Evolutionary conservation across 2,329 filamentous ascomycete genomes (phyloP).

Genomic region (Alternaria tenuissima): DNA sequence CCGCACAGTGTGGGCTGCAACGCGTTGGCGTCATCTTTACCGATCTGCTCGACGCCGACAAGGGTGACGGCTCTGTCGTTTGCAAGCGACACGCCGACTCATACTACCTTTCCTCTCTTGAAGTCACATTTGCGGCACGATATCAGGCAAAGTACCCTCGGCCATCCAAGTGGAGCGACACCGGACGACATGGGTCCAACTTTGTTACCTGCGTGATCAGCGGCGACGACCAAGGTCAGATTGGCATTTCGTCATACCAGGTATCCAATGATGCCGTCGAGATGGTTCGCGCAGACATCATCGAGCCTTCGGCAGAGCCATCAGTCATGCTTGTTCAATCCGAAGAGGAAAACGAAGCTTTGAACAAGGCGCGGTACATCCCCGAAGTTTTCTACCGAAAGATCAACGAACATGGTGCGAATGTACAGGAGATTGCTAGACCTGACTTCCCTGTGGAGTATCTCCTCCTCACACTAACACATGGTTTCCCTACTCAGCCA

Average conservation of each 20-base stretch:
- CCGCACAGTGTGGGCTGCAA: conserved; percentile 82
- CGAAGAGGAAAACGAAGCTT: conserved; percentile 82
- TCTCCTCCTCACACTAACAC: conserved; percentile 91
- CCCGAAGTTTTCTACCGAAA: conserved; percentile 96
- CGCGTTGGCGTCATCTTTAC: conserved; percentile 95
- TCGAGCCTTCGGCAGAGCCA: conserved; percentile 94
- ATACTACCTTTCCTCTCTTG: conserved; percentile 90
- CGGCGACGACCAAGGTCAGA: conserved; percentile 89
- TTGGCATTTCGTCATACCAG: conserved; percentile 90
- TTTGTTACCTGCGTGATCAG: conserved; percentile 96
- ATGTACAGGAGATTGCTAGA: conserved; percentile 96
- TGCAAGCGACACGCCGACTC: conserved; percentile 97
- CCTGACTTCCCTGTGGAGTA: conserved; percentile 97
- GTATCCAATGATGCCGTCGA: conserved; percentile 95
- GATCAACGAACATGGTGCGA: conserved; percentile 95
- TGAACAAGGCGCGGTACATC: conserved; percentile 81
- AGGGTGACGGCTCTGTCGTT: conserved; percentile 82
- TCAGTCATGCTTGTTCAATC: conserved; percentile 92
- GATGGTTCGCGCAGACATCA: conserved; percentile 93
- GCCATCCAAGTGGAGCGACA: conserved; percentile 95
- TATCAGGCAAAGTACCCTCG: conserved; percentile 90
- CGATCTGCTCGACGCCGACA: conserved; percentile 83
- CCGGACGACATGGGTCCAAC: conserved; percentile 90
- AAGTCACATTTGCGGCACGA: conserved; percentile 87
- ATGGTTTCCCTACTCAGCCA: conserved; percentile 87